Percentiles rank a stretch among this genome's conserved stretches.
phyloP scores from a whole-genome alignment of 495 filamentous ascomycete species.

The Parachaetomium inaequale region DNA sequence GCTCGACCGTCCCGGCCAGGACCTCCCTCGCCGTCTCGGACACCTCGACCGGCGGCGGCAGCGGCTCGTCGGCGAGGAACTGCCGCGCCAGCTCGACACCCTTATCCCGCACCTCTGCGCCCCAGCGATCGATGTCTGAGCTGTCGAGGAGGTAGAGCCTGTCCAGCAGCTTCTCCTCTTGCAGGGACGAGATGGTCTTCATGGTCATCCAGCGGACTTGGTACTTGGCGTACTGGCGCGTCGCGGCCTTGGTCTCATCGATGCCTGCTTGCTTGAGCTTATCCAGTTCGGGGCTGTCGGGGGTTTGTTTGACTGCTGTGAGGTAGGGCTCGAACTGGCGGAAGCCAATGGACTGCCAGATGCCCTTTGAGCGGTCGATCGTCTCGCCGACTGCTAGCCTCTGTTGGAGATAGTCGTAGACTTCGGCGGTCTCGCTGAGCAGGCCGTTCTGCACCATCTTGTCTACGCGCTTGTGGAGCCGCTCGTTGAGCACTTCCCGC shows the following conservation, averaged over 20 bases:
- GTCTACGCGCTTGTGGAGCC: slow-evolving; percentile 74
- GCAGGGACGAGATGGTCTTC: slow-evolving; percentile 67
- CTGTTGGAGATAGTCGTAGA: slow-evolving; percentile 53
- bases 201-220: slow-evolving; percentile 85
- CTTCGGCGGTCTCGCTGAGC: slow-evolving; percentile 57
- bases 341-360: slow-evolving; percentile 95
- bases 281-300: slow-evolving; percentile 34
- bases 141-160: slow-evolving; percentile 73
- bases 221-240: slow-evolving; percentile 77
- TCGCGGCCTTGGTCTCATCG: slow-evolving; percentile 67
- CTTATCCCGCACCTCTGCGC: slow-evolving; percentile 55
- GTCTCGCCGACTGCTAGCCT: slow-evolving; percentile 46
- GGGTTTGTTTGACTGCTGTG: slow-evolving; percentile 42
- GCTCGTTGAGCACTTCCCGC: slow-evolving; percentile 57
- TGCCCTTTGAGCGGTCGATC: slow-evolving; percentile 72
- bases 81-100: slow-evolving; percentile 57
- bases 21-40: slow-evolving; percentile 57
- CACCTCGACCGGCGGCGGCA: slow-evolving; percentile 59
- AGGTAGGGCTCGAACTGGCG: slow-evolving; percentile 81
- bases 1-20: slow-evolving; percentile 51
- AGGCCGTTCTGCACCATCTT: slow-evolving; percentile 78
- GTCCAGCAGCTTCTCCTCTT: slow-evolving; percentile 45
- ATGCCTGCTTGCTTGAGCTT: slow-evolving; percentile 37
- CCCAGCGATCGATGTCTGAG: slow-evolving; percentile 57
- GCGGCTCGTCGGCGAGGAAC: slow-evolving; percentile 54